These are phyloP conservation scores for Talaromyces rugulosus DNA, from an alignment of 2,329 filamentous ascomycete species.

Conservation along the genomic window DNA sequence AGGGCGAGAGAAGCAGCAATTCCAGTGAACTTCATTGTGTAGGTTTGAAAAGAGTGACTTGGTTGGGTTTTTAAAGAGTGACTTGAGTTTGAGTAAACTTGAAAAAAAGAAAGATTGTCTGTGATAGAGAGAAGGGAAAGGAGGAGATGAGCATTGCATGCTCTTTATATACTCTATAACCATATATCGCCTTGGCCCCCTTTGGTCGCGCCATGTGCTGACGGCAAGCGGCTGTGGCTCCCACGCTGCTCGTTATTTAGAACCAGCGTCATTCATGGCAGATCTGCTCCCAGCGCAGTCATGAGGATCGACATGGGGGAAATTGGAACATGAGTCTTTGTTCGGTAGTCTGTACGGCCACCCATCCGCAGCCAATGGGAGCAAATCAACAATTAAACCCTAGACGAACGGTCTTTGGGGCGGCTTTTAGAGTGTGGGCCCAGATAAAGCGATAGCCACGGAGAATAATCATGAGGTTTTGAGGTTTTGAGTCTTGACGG, in stretches of 20 bases:
- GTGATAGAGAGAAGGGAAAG: background rate
- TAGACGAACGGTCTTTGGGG: background rate
- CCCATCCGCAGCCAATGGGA: background rate
- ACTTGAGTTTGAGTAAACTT: background rate
- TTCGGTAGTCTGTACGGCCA: background rate
- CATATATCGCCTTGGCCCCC: background rate
- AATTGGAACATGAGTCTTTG: background rate
- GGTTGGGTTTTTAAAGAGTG: conserved; percentile 2
- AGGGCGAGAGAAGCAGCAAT: conserved; percentile 28
- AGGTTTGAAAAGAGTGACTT: conserved; percentile 22
- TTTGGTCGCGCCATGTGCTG: background rate
- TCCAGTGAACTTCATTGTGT: conserved; percentile 35
- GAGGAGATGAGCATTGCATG: background rate
- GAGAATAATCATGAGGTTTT: background rate
- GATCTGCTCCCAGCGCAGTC: background rate
- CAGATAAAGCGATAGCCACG: background rate
- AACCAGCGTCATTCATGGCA: background rate
- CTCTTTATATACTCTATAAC: background rate
- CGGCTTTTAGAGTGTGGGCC: background rate
- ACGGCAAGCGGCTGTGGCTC: background rate
- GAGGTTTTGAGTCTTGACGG: background rate
- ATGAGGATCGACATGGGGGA: background rate
- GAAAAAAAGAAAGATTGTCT: background rate
- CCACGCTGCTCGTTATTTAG: background rate
- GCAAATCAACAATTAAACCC: background rate